Evolutionary conservation across 768 basidiomycete genomes (phyloP).

Genomic region (Podaxis sp.): DNA sequence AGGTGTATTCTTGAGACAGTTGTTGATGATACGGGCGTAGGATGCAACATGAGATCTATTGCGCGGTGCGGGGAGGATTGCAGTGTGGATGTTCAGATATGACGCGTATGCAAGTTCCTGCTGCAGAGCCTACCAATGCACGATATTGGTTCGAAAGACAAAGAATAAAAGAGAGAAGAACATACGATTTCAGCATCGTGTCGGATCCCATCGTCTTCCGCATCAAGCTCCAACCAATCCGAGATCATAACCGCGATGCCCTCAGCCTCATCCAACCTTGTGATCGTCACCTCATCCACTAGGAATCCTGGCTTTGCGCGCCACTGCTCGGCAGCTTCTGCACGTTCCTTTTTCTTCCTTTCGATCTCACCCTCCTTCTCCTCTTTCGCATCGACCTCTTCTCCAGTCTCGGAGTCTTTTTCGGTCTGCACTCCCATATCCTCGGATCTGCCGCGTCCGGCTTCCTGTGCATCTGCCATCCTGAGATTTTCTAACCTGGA

Average conservation of each 20-base stretch:
- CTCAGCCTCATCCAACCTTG: constrained; percentile 78
- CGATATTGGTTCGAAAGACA: background rate
- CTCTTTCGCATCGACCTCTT: background rate
- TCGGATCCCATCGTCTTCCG: constrained; percentile 87
- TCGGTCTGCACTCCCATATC: background rate
- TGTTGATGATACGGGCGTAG: constrained; percentile 87
- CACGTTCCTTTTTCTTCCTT: constrained; percentile 38
- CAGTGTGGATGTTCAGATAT: constrained; percentile 82
- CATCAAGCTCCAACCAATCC: constrained; percentile 95
- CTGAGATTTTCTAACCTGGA: constrained; percentile 18
- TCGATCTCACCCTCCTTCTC: constrained; percentile 9
- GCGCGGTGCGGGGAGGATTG: constrained; percentile 85
- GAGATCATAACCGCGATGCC: constrained; percentile 73
- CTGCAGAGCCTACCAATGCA: constrained; percentile 64
- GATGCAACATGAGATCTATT: constrained; percentile 83
- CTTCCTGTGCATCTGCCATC: constrained; percentile 14
- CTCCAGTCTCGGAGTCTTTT: background rate
- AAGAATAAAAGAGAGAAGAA: constrained; percentile 17
- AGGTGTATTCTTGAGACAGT: constrained; percentile 64
- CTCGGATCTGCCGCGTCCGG: background rate
- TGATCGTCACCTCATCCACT: constrained; percentile 84
- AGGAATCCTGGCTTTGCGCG: constrained; percentile 75
- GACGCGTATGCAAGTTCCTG: constrained; percentile 93
- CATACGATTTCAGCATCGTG: constrained; percentile 94
- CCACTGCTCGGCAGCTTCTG: constrained; percentile 81